Evolutionary conservation across 805 yeast genomes (phyloP).

Genomic region (Ogataea pignaliae): DNA sequence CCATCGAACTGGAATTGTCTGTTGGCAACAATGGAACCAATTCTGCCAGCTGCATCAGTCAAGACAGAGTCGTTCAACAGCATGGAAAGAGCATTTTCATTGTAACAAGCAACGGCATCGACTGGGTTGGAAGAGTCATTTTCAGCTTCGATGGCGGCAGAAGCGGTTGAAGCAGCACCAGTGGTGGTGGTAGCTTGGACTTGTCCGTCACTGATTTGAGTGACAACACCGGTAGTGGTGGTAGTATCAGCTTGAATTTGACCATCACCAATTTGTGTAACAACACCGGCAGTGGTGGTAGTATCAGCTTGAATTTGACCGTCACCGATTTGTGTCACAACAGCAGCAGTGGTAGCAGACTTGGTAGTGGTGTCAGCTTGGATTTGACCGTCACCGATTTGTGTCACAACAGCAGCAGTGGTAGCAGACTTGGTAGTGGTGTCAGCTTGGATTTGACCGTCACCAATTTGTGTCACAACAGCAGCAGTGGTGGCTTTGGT

Average conservation of each 20-base stretch:
- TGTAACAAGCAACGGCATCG: slow-evolving; percentile 32
- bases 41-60: slow-evolving; percentile 44
- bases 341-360: slow-evolving; percentile 34
- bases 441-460: slow-evolving; percentile 57
- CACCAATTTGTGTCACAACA: slow-evolving; percentile 53
- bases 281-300: slow-evolving; percentile 31
- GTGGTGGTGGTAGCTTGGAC: slow-evolving; percentile 26
- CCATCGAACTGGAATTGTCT: slow-evolving; percentile 65
- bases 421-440: slow-evolving; percentile 33
- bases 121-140: slow-evolving; percentile 30
- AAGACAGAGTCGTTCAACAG: slow-evolving; percentile 37
- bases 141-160: slow-evolving; percentile 22
- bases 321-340: slow-evolving; percentile 22
- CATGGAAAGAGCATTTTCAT: slow-evolving; percentile 39
- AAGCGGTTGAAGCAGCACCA: slow-evolving; percentile 7
- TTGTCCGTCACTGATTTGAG: slow-evolving; percentile 39
- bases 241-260: slow-evolving; percentile 35
- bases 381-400: slow-evolving; percentile 50
- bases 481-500: slow-evolving; percentile 29
- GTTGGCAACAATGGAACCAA: slow-evolving; percentile 58
- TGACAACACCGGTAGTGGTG: slow-evolving; percentile 32
- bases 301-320: slow-evolving; percentile 26
- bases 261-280: slow-evolving; percentile 37
- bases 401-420: slow-evolving; percentile 35
- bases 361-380: slow-evolving; percentile 33